Conservation (phyloP, 192 early-diverging fungal genomes). For the Coemansia sp. region DNA sequence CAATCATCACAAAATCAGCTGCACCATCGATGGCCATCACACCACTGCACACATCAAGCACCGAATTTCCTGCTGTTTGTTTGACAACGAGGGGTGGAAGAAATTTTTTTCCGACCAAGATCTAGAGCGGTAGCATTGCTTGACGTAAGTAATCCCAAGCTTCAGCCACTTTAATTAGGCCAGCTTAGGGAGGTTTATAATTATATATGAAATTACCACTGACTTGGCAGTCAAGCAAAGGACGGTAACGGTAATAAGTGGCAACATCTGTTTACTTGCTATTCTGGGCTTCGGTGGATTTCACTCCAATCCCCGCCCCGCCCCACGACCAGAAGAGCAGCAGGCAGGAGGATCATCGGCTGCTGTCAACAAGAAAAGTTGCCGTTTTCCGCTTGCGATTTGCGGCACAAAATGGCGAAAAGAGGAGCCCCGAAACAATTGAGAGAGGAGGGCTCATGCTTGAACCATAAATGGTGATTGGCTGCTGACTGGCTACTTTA, state of each 20-base stretch:
- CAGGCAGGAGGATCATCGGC: too few species aligned
- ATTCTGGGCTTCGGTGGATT: background rate
- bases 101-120: background rate
- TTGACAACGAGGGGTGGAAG: too few species aligned
- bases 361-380: background rate
- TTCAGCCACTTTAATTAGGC: background rate
- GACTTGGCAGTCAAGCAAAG: background rate
- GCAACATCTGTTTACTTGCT: background rate
- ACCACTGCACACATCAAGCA: too few species aligned
- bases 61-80: too few species aligned
- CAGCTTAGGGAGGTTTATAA: background rate
- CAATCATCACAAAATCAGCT: background rate
- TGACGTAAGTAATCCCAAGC: background rate
- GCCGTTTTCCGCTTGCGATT: background rate
- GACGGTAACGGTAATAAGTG: background rate
- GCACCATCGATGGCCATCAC: background rate
- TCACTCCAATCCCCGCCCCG: background rate
- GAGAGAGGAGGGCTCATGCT: background rate
- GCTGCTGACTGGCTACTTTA: background rate
- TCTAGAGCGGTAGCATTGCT: too few species aligned
- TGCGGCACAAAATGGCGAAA: background rate
- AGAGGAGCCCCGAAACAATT: background rate
- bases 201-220: background rate
- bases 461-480: constrained; percentile 24
- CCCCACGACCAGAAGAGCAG: background rate